phyloP scores from a whole-genome alignment of 352 stramenopile species.

The Phytophthora pistaciae region DNA sequence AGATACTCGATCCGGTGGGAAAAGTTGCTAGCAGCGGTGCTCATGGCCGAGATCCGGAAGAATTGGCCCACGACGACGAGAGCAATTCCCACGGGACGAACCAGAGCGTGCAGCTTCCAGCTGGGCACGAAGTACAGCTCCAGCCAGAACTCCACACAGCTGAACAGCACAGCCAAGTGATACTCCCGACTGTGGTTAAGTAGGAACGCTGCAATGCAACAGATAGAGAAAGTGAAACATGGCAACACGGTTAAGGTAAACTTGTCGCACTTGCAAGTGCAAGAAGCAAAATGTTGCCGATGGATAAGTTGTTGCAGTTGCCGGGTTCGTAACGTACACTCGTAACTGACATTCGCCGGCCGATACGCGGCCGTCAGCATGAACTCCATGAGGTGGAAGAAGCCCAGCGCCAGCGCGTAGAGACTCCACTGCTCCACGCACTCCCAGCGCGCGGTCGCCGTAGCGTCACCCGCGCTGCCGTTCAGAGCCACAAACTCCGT shows the following conservation, averaged over 20 bases:
- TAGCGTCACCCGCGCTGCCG: constrained; percentile 8
- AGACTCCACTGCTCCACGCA: constrained; percentile 76
- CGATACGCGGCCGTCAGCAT: constrained; percentile 84
- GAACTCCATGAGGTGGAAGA: constrained; percentile 90
- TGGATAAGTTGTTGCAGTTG: constrained; percentile 12
- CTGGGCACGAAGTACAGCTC: constrained; percentile 83
- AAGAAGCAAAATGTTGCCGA: background rate
- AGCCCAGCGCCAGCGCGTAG: constrained; percentile 79
- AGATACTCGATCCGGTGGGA: constrained; percentile 96
- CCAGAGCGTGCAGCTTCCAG: constrained; percentile 71
- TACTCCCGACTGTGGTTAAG: constrained; percentile 93
- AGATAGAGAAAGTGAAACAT: constrained; percentile 5
- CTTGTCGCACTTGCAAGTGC: background rate
- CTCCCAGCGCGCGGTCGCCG: constrained; percentile 43
- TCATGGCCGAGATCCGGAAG: constrained; percentile 93
- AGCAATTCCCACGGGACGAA: constrained; percentile 68
- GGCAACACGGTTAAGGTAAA: background rate
- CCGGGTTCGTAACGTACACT: constrained; percentile 60
- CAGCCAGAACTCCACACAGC: constrained; percentile 93
- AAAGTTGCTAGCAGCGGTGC: constrained; percentile 94
- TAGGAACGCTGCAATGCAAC: constrained; percentile 73
- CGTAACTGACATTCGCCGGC: constrained; percentile 80
- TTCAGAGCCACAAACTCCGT: constrained; percentile 31
- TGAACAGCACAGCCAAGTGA: constrained; percentile 85
- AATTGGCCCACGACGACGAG: constrained; percentile 89